phyloP scores from a whole-genome alignment of 106 monocot genomes.

The Alisma plantagoaquatica region DNA sequence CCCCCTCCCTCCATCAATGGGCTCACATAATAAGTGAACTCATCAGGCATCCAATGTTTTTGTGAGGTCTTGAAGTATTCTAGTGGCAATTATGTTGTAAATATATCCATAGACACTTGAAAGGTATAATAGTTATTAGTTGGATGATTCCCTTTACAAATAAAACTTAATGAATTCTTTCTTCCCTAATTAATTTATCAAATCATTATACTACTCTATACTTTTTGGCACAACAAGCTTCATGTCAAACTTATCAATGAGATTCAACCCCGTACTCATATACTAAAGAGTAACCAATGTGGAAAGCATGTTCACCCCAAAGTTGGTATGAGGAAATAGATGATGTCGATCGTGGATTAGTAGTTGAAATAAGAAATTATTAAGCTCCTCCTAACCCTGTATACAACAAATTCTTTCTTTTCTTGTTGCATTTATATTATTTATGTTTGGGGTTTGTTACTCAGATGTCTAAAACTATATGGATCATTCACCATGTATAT shows the following conservation, averaged over 20 bases:
- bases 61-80: constrained; percentile 14
- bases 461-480: too few species aligned
- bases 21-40: constrained; percentile 30
- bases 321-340: background rate
- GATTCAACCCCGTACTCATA: constrained; percentile 17
- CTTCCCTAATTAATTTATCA: background rate
- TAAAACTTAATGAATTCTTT: background rate
- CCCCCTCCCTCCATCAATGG: too few species aligned
- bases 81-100: constrained; percentile 39
- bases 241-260: constrained; percentile 16
- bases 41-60: constrained; percentile 10
- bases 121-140: too few species aligned
- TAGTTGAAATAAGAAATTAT: too few species aligned
- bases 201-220: background rate
- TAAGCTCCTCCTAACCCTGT: too few species aligned
- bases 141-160: too few species aligned
- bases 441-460: too few species aligned
- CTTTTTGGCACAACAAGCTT: constrained; percentile 15
- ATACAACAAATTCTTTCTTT: too few species aligned
- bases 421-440: too few species aligned
- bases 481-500: too few species aligned
- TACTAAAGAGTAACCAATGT: constrained; percentile 12
- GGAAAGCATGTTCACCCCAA: constrained; percentile 20
- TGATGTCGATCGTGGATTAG: too few species aligned
- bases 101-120: constrained; percentile 19